Evolutionary conservation across 495 filamentous ascomycete species (phyloP), one percentile per base, ranked within the genome.

Genomic region (Xylaria flabelliformis): DNA sequence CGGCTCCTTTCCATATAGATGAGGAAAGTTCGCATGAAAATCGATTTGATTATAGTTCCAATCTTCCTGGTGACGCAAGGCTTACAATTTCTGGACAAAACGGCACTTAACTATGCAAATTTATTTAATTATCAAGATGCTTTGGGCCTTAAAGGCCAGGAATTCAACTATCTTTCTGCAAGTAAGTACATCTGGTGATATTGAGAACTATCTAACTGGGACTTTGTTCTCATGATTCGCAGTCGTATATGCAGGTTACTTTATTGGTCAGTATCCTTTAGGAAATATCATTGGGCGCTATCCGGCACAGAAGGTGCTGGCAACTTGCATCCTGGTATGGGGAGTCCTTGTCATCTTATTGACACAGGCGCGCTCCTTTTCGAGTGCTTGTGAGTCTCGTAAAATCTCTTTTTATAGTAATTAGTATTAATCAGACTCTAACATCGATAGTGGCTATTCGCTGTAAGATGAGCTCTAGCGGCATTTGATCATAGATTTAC

Each of bases 21-120:
- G 34, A 42, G 69, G 39, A 64, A 42, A 56, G 82, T 88, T 0
- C 73, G 88, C 1, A 74, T 84, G 24, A 88, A 88, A 73, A 86
- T 88, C 67, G 88, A 89, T 71, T 39, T 79, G 2, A 77, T 82
- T 7, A 73, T 90, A 46, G 79, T 88, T 26, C 87, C 88, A 0
- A 74, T 88, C 19, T 76, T 90, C 4, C 83, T 86, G 29, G 70
- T 88, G 5, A 88, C 84, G 1, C 88, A 89, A 69, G 77, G 85
- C 62, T 66, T 81, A 9, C 81, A 87, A 75, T 89, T 87, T 69
- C 74, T 88, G 10, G 87, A 89, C 73, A 88, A 88, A 75, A 87
- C 85, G 67, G 83, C 82, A n/a, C 82, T 89, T 73, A 87, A 85
- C 69, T 89, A 85, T 70, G 85, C 87, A 0, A 84, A 82, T 19